phyloP scores from a whole-genome alignment of 2,329 filamentous ascomycete genomes.

The Alternaria sp. region DNA sequence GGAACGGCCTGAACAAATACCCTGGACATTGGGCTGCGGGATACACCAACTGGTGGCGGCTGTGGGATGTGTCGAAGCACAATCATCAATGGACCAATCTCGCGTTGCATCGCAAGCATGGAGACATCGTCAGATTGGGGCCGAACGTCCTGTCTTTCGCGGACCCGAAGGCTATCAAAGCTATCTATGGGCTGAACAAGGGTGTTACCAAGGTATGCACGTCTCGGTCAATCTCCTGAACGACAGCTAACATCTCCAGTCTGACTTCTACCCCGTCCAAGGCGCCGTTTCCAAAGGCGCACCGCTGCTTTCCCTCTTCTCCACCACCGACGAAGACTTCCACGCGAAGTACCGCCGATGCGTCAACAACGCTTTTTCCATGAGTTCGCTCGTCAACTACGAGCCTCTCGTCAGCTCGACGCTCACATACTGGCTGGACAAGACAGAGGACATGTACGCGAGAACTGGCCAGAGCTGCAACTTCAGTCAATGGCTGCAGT shows the following conservation, averaged over 20 bases:
- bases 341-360: constrained; percentile 76
- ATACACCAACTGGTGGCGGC: constrained; percentile 76
- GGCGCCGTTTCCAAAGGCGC: constrained; percentile 73
- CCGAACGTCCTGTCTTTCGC: constrained; percentile 77
- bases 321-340: constrained; percentile 75
- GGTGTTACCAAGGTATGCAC: constrained; percentile 73
- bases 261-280: constrained; percentile 81
- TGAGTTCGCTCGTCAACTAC: constrained; percentile 78
- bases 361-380: constrained; percentile 78
- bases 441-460: constrained; percentile 53
- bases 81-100: constrained; percentile 72
- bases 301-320: constrained; percentile 75
- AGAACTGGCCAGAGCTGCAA: constrained; percentile 60
- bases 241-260: constrained; percentile 56
- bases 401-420: constrained; percentile 82
- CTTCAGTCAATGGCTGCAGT: constrained; percentile 76
- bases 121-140: constrained; percentile 75
- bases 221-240: neutral
- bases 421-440: constrained; percentile 70
- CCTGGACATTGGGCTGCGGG: constrained; percentile 74
- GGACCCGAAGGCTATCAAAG: constrained; percentile 73
- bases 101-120: constrained; percentile 71
- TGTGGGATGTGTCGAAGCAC: constrained; percentile 70
- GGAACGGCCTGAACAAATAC: constrained; percentile 69
- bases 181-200: constrained; percentile 83